Percentiles rank a stretch among this genome's conserved stretches.
These are phyloP conservation scores for Rhodofomes roseus DNA, from an alignment of 1,284 basidiomycete species.

Conservation along the genomic window DNA sequence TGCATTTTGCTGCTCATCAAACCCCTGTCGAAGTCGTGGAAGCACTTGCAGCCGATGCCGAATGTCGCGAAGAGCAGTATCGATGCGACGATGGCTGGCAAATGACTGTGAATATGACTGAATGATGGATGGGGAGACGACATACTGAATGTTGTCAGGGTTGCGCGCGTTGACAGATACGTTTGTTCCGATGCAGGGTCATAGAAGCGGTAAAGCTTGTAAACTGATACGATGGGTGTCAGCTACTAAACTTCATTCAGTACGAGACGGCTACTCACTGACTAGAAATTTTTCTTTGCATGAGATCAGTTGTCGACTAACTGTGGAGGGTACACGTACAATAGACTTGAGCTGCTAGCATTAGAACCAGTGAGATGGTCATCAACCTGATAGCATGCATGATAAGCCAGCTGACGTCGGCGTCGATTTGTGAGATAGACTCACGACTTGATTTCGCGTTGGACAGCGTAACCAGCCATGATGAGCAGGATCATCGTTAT, in stretches of 20 bases:
- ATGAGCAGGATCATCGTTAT: constrained; percentile 70
- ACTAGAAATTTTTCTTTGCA: constrained; percentile 35
- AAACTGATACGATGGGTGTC: constrained; percentile 42
- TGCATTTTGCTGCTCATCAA: constrained; percentile 65
- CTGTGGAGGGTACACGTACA: constrained; percentile 45
- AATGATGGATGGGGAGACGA: constrained; percentile 7
- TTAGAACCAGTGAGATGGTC: constrained; percentile 62
- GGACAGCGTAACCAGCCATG: constrained; percentile 64
- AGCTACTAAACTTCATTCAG: not conserved
- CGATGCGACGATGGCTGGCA: constrained; percentile 68
- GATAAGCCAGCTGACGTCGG: not conserved
- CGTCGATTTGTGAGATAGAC: constrained; percentile 14
- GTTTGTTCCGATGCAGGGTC: constrained; percentile 46
- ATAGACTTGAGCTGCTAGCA: constrained; percentile 72
- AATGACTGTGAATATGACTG: not conserved
- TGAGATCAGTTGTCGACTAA: constrained; percentile 11
- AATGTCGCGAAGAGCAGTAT: constrained; percentile 69
- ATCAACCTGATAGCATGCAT: constrained; percentile 49
- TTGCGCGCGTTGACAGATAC: constrained; percentile 69
- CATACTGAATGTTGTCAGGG: constrained; percentile 79
- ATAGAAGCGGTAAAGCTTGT: constrained; percentile 79
- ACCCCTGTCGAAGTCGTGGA: constrained; percentile 76
- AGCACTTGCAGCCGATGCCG: constrained; percentile 70
- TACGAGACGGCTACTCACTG: constrained; percentile 36
- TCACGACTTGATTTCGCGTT: constrained; percentile 76